Conservation (phyloP, 371 early-diverging fungal species). For the Mortierella sp. region DNA sequence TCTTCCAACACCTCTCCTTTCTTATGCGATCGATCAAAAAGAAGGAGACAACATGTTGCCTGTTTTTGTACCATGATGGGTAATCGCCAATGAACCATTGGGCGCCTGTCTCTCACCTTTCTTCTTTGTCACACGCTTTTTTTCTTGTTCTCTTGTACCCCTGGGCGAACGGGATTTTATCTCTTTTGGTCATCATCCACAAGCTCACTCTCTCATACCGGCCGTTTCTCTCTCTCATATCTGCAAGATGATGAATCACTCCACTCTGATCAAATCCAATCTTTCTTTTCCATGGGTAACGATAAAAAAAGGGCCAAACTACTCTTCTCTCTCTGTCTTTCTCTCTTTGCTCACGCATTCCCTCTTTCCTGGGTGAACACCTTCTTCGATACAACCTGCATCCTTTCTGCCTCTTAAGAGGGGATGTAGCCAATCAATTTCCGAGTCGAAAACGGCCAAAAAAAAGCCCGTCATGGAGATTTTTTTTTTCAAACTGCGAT, state of each 20-base stretch:
- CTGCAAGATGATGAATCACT: conserved; percentile 1
- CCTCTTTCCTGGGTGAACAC: neutral
- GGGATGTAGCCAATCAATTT: neutral
- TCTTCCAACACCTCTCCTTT: neutral
- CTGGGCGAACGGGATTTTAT: no score
- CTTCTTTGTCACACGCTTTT: neutral
- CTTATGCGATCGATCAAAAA: neutral
- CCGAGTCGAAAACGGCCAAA: conserved; percentile 2
- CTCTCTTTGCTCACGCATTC: neutral
- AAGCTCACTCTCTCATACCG: no score
- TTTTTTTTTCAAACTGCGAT: neutral
- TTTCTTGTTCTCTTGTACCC: neutral
- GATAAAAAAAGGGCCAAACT: conserved; percentile 8
- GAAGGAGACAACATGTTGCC: neutral
- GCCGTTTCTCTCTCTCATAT: neutral
- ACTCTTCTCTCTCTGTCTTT: neutral
- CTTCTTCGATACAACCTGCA: neutral
- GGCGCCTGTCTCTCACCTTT: neutral
- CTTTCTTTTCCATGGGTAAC: neutral
- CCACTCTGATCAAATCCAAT: neutral
- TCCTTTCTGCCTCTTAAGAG: neutral
- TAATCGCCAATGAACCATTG: neutral
- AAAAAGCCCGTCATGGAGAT: conserved; percentile 3
- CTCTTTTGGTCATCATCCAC: neutral
- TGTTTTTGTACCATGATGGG: neutral